Conservation (phyloP, 2,329 filamentous ascomycete genomes). For the Tolypocladium ophioglossoides region DNA sequence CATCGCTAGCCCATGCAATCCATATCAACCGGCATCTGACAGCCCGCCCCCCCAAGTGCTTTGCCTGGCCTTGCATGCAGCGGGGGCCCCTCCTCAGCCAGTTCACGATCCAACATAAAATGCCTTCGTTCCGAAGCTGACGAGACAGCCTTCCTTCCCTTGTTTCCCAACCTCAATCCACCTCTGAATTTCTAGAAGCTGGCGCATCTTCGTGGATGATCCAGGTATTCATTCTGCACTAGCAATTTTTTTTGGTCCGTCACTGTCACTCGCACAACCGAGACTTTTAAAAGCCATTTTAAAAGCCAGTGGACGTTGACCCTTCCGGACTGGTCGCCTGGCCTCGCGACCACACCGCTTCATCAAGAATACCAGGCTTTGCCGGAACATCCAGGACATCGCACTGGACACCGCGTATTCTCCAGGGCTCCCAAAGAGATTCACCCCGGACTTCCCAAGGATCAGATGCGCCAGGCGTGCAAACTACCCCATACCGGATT, state of each 20-base stretch:
- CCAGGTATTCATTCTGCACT: not conserved
- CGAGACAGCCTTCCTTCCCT: not conserved
- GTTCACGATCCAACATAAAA: conserved; percentile 3
- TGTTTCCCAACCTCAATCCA: not conserved
- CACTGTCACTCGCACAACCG: not conserved
- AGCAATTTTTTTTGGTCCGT: not conserved
- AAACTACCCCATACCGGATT: conserved; percentile 2
- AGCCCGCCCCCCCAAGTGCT: not conserved
- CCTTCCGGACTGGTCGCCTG: not conserved
- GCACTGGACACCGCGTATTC: not conserved
- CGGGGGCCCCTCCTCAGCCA: not conserved
- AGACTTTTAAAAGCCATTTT: not conserved
- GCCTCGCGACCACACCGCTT: not conserved
- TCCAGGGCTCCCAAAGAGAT: not conserved
- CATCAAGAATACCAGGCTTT: not conserved
- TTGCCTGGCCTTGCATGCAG: not conserved
- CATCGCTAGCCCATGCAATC: conserved; percentile 3
- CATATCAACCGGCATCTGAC: conserved; percentile 1
- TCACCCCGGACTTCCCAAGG: conserved; percentile 3
- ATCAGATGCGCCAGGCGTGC: conserved; percentile 4
- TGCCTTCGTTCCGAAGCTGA: not conserved
- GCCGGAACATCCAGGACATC: not conserved
- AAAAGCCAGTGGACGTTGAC: not conserved
- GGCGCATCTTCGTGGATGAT: not conserved
- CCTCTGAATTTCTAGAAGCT: not conserved